Base-by-base conservation (phyloP, 1,284 basidiomycete genomes). In the Trichosporon asahii region DNA sequence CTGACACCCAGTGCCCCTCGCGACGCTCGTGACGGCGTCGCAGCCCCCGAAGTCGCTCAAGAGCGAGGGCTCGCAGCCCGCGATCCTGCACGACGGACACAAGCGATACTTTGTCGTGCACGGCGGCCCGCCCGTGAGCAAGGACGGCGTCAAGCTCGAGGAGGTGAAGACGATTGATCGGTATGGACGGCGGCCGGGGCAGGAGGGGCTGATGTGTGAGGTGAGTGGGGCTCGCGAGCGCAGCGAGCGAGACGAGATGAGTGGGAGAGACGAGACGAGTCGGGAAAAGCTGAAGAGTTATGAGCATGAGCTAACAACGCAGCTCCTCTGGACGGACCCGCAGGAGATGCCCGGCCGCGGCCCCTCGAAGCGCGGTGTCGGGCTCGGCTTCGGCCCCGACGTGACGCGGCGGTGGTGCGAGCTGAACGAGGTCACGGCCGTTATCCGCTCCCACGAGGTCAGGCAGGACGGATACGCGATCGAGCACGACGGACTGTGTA, bases 81-180 rank as follows among this genome's bases (percentile, higher is more conserved):
- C 83, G 0, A 96, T 98, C 71, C 85, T 98, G 12, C 92, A 91
- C n/a, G 86, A 92, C 68, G 94, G 94, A 14, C 82, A 86, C 66
- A 97, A 95, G 82, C 90, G 95, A 37, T 98, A 91, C 85, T 98
- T 98, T 78, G 90, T 99, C 74, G 94, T 97, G 2, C 97, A 99
- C 79, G 95, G 95, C 29, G 97, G 97, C 12, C 80, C 80, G 8
- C 87, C 98, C 14, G 98, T 98, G 85, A 94, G 93, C 83, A 92
- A 92, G 79, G 97, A 99, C 79, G 91, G 89, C 55, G 93, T 99
- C 11, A 94, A 92, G 4, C 86, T 99, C 29, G 94, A 97, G 31
- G 95, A 98, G 71, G 90, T 99, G 75, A 88, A 90, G 46, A 91
- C 92, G 80, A 90, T 99, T 72, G 89, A 92, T 71, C 89, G 95